phyloP scores from a whole-genome alignment of 192 early-diverging fungal genomes.

The Gryganskiella cystojenkinii region DNA sequence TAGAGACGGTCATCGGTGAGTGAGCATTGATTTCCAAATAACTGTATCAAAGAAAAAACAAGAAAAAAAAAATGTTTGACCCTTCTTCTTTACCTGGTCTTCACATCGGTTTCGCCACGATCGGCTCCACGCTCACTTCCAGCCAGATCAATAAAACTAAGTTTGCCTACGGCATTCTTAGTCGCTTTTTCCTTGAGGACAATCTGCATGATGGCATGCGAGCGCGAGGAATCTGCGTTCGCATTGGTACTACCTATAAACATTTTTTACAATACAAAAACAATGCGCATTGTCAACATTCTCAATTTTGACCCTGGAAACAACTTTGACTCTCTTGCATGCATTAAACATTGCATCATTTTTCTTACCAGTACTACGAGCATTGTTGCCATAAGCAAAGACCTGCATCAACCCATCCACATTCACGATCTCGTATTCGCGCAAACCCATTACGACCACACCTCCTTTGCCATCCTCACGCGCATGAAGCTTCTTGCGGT shows the following conservation, averaged over 20 bases:
- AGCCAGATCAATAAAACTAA: conserved; percentile 98
- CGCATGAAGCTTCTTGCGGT: conserved; percentile 91
- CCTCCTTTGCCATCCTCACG: conserved; percentile 96
- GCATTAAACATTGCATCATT: not conserved
- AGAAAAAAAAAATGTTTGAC: not conserved
- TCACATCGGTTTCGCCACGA: conserved; percentile 91
- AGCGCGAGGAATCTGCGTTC: conserved; percentile 94
- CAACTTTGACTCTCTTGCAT: no score
- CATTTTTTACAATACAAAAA: conserved; percentile 3
- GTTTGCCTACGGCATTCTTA: conserved; percentile 70
- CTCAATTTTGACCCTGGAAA: no score
- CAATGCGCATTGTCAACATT: not conserved
- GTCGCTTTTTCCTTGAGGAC: conserved; percentile 73
- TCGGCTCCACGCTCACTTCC: conserved; percentile 98
- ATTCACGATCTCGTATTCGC: conserved; percentile 88
- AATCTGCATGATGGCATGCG: conserved; percentile 97
- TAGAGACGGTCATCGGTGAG: not conserved
- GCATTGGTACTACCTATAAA: conserved; percentile 87
- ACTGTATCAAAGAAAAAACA: not conserved
- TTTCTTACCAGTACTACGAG: conserved; percentile 87
- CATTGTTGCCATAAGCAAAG: conserved; percentile 92
- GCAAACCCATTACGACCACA: conserved; percentile 91
- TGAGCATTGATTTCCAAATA: not conserved
- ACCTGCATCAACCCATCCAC: conserved; percentile 91
- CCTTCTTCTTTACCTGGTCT: conserved; percentile 75